Evolutionary conservation across 2,329 filamentous ascomycete genomes (phyloP).

Genomic region (Lachnellula occidentalis): DNA sequence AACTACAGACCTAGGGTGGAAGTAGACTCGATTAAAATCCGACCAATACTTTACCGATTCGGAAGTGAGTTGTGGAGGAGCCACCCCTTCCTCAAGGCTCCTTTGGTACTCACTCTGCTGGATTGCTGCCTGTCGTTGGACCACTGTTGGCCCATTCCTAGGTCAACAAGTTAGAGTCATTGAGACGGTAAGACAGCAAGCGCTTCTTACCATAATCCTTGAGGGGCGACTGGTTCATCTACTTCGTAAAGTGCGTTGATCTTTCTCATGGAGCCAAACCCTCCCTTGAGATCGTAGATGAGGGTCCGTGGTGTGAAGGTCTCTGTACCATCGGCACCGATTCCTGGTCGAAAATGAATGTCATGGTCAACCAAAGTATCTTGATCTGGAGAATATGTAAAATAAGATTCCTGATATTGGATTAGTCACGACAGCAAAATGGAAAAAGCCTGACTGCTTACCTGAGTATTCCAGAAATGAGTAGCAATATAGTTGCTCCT

Average conservation of each 20-base stretch:
- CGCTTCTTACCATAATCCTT: slow-evolving; percentile 36
- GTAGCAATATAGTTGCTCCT: slow-evolving; percentile 89
- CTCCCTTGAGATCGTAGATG: slow-evolving; percentile 92
- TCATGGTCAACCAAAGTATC: slow-evolving; percentile 71
- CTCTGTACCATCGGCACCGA: slow-evolving; percentile 77
- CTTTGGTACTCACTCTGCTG: slow-evolving; percentile 69
- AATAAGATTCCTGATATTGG: slow-evolving; percentile 80
- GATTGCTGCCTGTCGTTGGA: slow-evolving; percentile 66
- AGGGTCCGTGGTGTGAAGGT: slow-evolving; percentile 89
- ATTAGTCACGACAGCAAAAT: slow-evolving; percentile 9
- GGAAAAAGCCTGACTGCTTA: slow-evolving; percentile 31
- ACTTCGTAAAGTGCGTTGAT: slow-evolving; percentile 75
- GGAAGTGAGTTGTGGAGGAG: slow-evolving; percentile 58
- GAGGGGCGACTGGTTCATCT: slow-evolving; percentile 27
- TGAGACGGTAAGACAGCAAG: background rate
- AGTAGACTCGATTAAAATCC: slow-evolving; percentile 89
- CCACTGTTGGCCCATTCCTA: slow-evolving; percentile 61
- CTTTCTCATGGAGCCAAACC: slow-evolving; percentile 82
- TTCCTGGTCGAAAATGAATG: slow-evolving; percentile 79
- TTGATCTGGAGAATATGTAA: slow-evolving; percentile 71
- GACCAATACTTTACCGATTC: slow-evolving; percentile 90
- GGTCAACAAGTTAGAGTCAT: slow-evolving; percentile 5
- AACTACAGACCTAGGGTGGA: slow-evolving; percentile 80
- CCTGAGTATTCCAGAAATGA: slow-evolving; percentile 97
- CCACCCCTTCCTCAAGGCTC: slow-evolving; percentile 66